A percentile compares a stretch with the other conserved stretches of the same genome.
Evolutionary conservation across 768 basidiomycete genomes (phyloP).

Genomic region (Lactarius indigo): DNA sequence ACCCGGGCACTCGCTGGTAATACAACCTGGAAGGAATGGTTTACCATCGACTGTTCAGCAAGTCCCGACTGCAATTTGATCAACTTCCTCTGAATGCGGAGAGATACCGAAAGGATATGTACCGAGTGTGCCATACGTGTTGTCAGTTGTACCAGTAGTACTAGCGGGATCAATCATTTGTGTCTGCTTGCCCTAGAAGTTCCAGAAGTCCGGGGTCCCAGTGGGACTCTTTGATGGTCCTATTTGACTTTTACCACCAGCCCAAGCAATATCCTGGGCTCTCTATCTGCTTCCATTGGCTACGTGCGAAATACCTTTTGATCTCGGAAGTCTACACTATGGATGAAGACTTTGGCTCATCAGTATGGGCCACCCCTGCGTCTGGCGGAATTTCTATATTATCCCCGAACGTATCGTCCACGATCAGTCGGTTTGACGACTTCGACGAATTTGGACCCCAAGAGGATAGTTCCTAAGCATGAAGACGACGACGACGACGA

Average conservation of each 20-base stretch:
- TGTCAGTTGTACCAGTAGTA: not conserved
- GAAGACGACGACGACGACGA: constrained; percentile 55
- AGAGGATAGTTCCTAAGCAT: constrained; percentile 36
- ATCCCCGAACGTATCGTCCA: constrained; percentile 23
- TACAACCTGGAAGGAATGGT: constrained; percentile 21
- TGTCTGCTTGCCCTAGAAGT: not conserved
- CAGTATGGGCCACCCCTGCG: constrained; percentile 62
- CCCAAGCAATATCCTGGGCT: not conserved
- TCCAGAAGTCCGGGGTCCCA: constrained; percentile 20
- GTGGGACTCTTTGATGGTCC: not conserved
- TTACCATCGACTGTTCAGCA: constrained; percentile 11
- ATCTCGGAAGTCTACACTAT: constrained; percentile 33
- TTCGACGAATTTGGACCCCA: constrained; percentile 59
- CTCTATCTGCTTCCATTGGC: not conserved
- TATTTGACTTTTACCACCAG: not conserved
- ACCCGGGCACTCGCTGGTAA: constrained; percentile 16
- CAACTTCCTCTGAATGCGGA: not conserved
- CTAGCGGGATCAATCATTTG: not conserved
- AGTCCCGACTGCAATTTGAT: not conserved
- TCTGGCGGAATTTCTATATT: constrained; percentile 10
- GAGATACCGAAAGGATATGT: not conserved
- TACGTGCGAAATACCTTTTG: not conserved
- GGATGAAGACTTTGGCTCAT: constrained; percentile 74
- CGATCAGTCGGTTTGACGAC: constrained; percentile 39
- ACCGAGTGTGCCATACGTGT: not conserved